Percentiles rank a stretch among this genome's conserved stretches.
Evolutionary conservation across 805 yeast species (phyloP).

Genomic region (Wickerhamiella kurtzmanii): DNA sequence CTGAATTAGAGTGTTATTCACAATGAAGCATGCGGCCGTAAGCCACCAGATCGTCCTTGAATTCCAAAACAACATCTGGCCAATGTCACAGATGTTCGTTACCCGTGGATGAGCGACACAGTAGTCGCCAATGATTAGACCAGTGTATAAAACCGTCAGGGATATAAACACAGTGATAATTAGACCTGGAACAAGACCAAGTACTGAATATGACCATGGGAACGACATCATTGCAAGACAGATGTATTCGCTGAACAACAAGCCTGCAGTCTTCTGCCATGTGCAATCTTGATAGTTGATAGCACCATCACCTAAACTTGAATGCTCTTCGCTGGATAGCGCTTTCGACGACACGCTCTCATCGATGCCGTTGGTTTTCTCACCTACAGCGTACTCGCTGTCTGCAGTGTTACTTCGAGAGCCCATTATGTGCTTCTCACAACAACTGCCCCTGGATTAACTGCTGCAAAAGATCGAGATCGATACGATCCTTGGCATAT

Average conservation of each 20-base stretch:
- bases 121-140: slow-evolving; percentile 40
- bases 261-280: slow-evolving; percentile 49
- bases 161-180: slow-evolving; percentile 41
- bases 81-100: slow-evolving; percentile 44
- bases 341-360: background rate
- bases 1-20: slow-evolving; percentile 44
- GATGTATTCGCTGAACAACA: slow-evolving; percentile 45
- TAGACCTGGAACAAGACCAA: slow-evolving; percentile 46
- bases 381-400: background rate
- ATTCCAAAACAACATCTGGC: slow-evolving; percentile 42
- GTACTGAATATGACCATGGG: slow-evolving; percentile 50
- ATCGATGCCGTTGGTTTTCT: background rate
- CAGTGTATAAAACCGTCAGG: slow-evolving; percentile 40
- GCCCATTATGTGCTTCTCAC: too few species aligned
- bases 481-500: too few species aligned
- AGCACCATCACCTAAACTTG: background rate
- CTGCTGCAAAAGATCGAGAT: too few species aligned
- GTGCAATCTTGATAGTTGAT: slow-evolving; percentile 41
- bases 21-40: slow-evolving; percentile 40
- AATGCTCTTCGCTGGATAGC: background rate
- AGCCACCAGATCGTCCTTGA: slow-evolving; percentile 41
- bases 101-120: slow-evolving; percentile 41
- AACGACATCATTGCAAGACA: slow-evolving; percentile 53
- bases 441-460: too few species aligned
- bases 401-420: background rate